Percentiles rank a stretch among this genome's conserved stretches.
Evolutionary conservation across 2,329 filamentous ascomycete genomes (phyloP).

Genomic region (Cladophialophora chaetospira): DNA sequence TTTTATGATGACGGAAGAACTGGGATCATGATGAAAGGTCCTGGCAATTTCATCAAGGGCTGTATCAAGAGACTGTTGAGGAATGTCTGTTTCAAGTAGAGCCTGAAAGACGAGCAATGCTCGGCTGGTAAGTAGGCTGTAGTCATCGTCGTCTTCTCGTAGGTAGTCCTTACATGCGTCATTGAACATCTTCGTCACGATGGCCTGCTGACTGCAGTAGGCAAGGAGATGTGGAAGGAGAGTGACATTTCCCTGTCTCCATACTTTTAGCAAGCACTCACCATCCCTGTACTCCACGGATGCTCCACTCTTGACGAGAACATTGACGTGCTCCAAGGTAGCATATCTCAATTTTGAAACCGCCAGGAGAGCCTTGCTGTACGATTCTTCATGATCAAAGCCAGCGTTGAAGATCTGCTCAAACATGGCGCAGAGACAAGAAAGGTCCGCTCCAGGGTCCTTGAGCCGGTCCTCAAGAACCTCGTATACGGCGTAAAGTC

Average conservation of each 20-base stretch:
- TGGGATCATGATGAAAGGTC: background rate
- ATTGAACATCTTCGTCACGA: conserved; percentile 1
- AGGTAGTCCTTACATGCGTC: conserved; percentile 5
- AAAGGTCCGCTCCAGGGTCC: background rate
- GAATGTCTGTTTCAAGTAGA: background rate
- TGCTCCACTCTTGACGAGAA: conserved; percentile 4
- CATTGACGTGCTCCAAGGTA: background rate
- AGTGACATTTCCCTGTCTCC: conserved; percentile 8
- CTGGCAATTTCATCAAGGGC: conserved; percentile 1
- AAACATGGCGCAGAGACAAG: conserved; percentile 1
- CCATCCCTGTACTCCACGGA: conserved; percentile 5
- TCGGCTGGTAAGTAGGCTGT: background rate
- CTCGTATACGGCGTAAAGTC: background rate
- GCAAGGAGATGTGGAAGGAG: conserved; percentile 1
- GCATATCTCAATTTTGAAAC: background rate
- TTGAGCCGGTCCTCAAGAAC: background rate
- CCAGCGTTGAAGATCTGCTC: background rate
- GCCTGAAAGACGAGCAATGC: background rate
- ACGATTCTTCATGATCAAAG: background rate
- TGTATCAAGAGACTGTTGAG: background rate
- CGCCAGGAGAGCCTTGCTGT: conserved; percentile 3
- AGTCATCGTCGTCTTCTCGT: background rate
- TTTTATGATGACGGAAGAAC: background rate
- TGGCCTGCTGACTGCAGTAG: background rate
- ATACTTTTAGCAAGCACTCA: conserved; percentile 3